phyloP scores from a whole-genome alignment of 805 yeast species.

The Yarrowia sp. region DNA sequence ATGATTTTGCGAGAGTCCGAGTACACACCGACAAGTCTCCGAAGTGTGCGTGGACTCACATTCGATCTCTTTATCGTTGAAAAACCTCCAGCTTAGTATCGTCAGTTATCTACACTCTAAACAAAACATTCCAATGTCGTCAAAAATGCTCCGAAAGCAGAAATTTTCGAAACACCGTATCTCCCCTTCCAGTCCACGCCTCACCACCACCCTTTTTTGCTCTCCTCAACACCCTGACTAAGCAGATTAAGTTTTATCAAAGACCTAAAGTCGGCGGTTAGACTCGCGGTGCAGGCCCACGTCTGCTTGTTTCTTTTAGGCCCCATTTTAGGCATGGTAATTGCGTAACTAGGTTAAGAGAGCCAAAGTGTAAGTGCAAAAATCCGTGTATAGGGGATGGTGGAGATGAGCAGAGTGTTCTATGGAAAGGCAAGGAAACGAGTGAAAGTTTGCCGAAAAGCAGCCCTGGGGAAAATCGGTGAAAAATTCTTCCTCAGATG shows the following conservation, averaged over 20 bases:
- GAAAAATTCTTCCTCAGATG: neutral
- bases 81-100: too few relatives aligned
- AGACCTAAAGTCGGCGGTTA: constrained; percentile 12
- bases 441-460: neutral
- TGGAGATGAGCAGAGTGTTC: neutral
- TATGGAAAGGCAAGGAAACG: neutral
- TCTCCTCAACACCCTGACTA: neutral
- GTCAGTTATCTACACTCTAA: too few relatives aligned
- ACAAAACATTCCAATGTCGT: too few relatives aligned
- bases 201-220: neutral
- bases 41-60: too few relatives aligned
- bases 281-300: constrained; percentile 7
- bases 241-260: neutral
- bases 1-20: too few relatives aligned
- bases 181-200: too few relatives aligned
- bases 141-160: too few relatives aligned
- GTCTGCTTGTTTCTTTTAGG: constrained; percentile 14
- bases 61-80: too few relatives aligned
- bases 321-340: constrained; percentile 32
- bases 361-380: neutral
- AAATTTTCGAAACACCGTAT: too few relatives aligned
- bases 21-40: too few relatives aligned
- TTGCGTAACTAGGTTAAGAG: neutral
- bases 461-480: neutral
- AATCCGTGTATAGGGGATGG: neutral